phyloP scores from a whole-genome alignment of 306 rosid species.

The Ormosia emarginata region DNA sequence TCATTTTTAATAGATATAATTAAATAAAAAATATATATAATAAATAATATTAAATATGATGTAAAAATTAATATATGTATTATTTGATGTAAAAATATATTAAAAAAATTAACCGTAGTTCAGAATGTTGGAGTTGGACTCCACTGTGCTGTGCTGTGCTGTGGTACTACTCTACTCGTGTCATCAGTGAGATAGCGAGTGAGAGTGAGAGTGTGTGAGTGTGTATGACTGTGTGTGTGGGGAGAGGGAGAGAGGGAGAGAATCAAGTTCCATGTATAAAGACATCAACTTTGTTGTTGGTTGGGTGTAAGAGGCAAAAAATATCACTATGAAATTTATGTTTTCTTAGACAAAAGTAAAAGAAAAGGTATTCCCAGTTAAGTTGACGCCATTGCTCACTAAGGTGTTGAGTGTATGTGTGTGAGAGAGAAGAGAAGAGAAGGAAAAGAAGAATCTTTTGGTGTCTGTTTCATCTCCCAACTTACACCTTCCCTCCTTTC shows the following conservation, averaged over 20 bases:
- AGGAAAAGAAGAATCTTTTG: conserved; percentile 24
- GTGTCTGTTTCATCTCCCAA: conserved; percentile 12
- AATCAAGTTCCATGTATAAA: conserved; percentile 53
- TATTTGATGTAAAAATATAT: too few species aligned
- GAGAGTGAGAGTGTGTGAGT: neutral
- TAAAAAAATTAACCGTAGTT: conserved; percentile 37
- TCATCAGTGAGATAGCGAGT: conserved; percentile 18
- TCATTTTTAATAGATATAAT: too few species aligned
- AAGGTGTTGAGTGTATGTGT: neutral
- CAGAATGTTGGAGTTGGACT: conserved; percentile 13
- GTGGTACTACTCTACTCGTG: conserved; percentile 14
- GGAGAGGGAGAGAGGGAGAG: conserved; percentile 15
- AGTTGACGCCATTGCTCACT: conserved; percentile 26
- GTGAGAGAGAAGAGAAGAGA: neutral
- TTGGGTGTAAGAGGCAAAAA: conserved; percentile 1
- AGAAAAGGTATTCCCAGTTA: conserved; percentile 12
- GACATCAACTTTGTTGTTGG: conserved; percentile 39
- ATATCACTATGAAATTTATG: conserved; percentile 14
- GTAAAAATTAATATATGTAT: too few species aligned
- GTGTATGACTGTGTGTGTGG: neutral
- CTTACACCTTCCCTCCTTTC: neutral
- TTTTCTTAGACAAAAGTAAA: conserved; percentile 24
- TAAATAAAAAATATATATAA: too few species aligned
- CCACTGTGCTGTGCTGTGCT: conserved; percentile 26
- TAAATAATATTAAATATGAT: too few species aligned